A percentile compares a stretch with the other conserved stretches of the same genome.
Conservation (phyloP, 805 yeast genomes). For the Blastobotrys chiropterorum region DNA sequence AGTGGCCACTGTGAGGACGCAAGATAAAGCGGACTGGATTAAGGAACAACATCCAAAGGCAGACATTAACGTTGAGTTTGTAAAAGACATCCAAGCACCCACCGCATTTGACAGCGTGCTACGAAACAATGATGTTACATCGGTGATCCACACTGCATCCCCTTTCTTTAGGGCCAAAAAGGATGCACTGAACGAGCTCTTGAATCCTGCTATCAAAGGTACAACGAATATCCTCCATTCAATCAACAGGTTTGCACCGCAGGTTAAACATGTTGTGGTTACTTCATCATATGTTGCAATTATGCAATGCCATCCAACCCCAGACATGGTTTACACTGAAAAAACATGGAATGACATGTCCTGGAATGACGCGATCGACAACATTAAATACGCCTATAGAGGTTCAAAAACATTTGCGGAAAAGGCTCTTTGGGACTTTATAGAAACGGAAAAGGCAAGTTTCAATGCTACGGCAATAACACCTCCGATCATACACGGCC, state of each 20-base stretch:
- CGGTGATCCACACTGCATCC: conserved; percentile 38
- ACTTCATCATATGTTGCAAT: conserved; percentile 52
- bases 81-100: conserved; percentile 27
- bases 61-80: conserved; percentile 25
- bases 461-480: conserved; percentile 24
- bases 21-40: conserved; percentile 27
- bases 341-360: conserved; percentile 34
- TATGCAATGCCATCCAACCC: conserved; percentile 21
- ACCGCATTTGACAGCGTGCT: conserved; percentile 47
- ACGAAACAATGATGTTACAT: conserved; percentile 32
- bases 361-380: conserved; percentile 22
- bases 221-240: conserved; percentile 39
- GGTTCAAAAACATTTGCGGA: conserved; percentile 54
- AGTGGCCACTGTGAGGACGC: conserved; percentile 43
- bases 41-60: neutral
- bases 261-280: conserved; percentile 39
- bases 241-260: conserved; percentile 33
- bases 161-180: conserved; percentile 32
- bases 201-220: conserved; percentile 45
- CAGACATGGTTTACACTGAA: conserved; percentile 28
- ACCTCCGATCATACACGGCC: conserved; percentile 31
- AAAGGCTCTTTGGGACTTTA: conserved; percentile 49
- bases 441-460: conserved; percentile 24
- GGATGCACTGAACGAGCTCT: conserved; percentile 37
- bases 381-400: conserved; percentile 18